Base-by-base conservation (phyloP, 768 basidiomycete genomes). In the Suillus cothurnatus region DNA sequence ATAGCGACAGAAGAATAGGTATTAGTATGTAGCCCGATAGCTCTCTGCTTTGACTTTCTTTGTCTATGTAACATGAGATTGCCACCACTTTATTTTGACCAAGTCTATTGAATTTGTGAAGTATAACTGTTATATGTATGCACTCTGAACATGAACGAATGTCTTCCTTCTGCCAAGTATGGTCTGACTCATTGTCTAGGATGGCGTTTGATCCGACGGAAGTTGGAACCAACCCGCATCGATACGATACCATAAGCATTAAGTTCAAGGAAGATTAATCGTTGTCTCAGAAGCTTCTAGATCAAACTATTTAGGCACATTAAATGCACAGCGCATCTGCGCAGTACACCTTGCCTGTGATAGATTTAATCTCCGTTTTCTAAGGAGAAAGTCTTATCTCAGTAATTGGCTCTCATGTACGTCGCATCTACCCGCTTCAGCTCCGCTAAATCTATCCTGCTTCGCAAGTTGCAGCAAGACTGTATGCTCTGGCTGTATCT, bases 401-500 rank as follows among this genome's bases (percentile, higher is more conserved):
- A 81, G 55, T n/a, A 82, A 82, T 67, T 83, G 83, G 6, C 78
- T 83, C 97, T 87, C 81, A 95, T 97, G 6, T 97, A 99, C 74
- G 85, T 98, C 70, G 90, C 97, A 62, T 94, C 93, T 32, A 87
- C 95, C 14, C 96, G 97, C 70, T 94, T 96, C 0, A 94, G 95
- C 5, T 86, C 89, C 56, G 93, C 94, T 64, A 97, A 97, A 80
- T 93, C 95, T 43, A 81, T 98, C 66, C 84, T 98, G 64, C 97
- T 97, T 47, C 92, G n/a, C n/a, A 97, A 66, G 87, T 97, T 17
- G 93, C 97, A 1, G 97, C 94, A 15, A 83, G 81, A 67, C 86
- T 99, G n/a, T 89, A 97, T 76, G 86, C 90, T 26, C 94, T 95
- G 9, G 94, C 94, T 66, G 85, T 97, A 66, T 95, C 95, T 39